Percentiles rank a stretch among this genome's conserved stretches.
Evolutionary conservation across 495 filamentous ascomycete genomes (phyloP).

Genomic region (Chaetomium tenue): DNA sequence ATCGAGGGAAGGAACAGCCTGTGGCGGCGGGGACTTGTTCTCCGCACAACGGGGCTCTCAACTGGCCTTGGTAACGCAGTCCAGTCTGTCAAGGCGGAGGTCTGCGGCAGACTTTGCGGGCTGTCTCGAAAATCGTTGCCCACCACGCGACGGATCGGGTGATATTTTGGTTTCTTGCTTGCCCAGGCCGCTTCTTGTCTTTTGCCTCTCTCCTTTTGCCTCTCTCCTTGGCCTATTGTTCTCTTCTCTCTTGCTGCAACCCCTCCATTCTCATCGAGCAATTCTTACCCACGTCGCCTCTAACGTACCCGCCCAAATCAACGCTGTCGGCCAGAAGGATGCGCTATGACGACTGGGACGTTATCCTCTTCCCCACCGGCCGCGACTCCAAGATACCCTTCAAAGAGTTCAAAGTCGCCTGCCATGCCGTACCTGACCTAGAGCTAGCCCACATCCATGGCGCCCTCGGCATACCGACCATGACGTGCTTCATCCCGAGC

Average conservation of each 20-base stretch:
- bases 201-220: conserved; percentile 3
- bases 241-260: conserved; percentile 18
- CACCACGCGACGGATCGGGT: neutral
- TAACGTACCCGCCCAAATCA: neutral
- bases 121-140: conserved; percentile 4
- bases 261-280: conserved; percentile 27
- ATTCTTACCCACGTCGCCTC: conserved; percentile 11
- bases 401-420: conserved; percentile 84
- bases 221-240: conserved; percentile 12
- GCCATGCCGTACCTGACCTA: conserved; percentile 68
- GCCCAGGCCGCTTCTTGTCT: neutral
- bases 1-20: neutral
- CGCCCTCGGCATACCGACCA: conserved; percentile 56
- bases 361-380: conserved; percentile 68
- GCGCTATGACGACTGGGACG: conserved; percentile 81
- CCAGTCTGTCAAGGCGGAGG: conserved; percentile 3
- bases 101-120: neutral
- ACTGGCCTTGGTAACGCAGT: neutral
- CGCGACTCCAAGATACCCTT: conserved; percentile 59
- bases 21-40: neutral
- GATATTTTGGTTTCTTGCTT: conserved; percentile 18
- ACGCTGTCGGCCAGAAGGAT: conserved; percentile 43
- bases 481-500: conserved; percentile 76
- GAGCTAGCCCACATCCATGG: conserved; percentile 48
- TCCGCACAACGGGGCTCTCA: neutral